phyloP scores from a whole-genome alignment of 2,329 filamentous ascomycete species.

The Aspergillus floridensis region DNA sequence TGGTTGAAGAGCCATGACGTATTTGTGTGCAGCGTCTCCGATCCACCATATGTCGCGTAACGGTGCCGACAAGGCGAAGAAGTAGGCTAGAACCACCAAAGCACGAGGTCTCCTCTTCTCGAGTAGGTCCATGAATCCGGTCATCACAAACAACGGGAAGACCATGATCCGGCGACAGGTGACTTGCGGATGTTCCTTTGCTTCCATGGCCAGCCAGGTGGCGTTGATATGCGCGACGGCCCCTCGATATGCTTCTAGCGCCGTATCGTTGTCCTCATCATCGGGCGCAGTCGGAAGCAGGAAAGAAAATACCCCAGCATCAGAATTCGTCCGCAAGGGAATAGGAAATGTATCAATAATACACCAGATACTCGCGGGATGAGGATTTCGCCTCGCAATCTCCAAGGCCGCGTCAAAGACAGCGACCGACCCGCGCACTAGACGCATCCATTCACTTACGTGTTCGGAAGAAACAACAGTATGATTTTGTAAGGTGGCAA shows the following conservation, averaged over 20 bases:
- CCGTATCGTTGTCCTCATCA: neutral
- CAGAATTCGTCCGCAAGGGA: neutral
- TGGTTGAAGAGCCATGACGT: neutral
- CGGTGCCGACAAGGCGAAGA: neutral
- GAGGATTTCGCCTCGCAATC: neutral
- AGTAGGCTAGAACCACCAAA: neutral
- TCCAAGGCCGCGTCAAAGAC: neutral
- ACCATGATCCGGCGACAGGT: slow-evolving; percentile 5
- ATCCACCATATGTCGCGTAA: neutral
- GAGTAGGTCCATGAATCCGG: neutral
- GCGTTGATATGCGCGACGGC: slow-evolving; percentile 1
- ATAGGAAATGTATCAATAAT: neutral
- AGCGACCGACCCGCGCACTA: neutral
- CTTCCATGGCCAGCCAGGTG: slow-evolving; percentile 8
- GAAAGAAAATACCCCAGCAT: neutral
- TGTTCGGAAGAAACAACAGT: neutral
- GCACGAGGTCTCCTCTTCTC: neutral
- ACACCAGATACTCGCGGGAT: neutral
- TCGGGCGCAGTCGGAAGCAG: neutral
- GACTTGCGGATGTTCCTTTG: slow-evolving; percentile 7
- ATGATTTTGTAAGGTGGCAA: neutral
- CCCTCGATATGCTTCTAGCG: neutral
- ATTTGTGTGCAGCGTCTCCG: neutral
- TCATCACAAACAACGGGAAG: slow-evolving; percentile 4
- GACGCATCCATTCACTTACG: neutral